Conservation (phyloP, 2,329 filamentous ascomycete species). For the Trichoderma pleuroti region DNA sequence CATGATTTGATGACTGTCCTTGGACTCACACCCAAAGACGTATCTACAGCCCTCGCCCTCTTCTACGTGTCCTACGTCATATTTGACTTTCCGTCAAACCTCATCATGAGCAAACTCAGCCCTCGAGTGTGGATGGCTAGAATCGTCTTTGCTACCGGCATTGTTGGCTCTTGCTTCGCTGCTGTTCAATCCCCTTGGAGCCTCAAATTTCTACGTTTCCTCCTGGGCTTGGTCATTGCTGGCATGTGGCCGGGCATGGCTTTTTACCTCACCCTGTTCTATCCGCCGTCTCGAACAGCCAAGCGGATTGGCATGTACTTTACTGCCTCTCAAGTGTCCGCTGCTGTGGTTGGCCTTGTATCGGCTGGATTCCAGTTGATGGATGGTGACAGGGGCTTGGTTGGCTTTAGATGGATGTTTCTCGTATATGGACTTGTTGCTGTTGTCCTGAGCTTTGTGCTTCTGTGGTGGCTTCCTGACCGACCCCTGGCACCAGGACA, state of each 20-base stretch:
- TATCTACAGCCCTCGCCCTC: constrained; percentile 77
- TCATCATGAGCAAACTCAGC: constrained; percentile 81
- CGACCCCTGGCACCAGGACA: constrained; percentile 73
- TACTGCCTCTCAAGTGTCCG: constrained; percentile 83
- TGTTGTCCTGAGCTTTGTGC: constrained; percentile 63
- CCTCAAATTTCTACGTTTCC: constrained; percentile 79
- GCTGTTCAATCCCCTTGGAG: constrained; percentile 81
- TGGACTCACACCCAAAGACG: constrained; percentile 66
- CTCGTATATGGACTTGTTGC: constrained; percentile 77
- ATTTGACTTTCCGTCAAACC: constrained; percentile 84
- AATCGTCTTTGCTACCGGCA: constrained; percentile 81
- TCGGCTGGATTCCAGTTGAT: constrained; percentile 90
- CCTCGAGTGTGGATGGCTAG: constrained; percentile 89
- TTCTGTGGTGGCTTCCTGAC: constrained; percentile 91
- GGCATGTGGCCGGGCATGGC: constrained; percentile 97
- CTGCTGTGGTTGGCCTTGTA: constrained; percentile 82
- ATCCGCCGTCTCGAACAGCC: constrained; percentile 79
- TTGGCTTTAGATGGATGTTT: constrained; percentile 92
- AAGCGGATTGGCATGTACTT: constrained; percentile 90
- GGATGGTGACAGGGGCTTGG: constrained; percentile 72
- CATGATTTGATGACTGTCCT: constrained; percentile 76
- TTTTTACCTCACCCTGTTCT: constrained; percentile 88
- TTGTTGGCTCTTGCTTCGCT: constrained; percentile 80
- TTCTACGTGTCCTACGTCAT: constrained; percentile 93
- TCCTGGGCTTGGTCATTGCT: constrained; percentile 82